A percentile compares a stretch with the other conserved stretches of the same genome.
phyloP scores from a whole-genome alignment of 2,329 filamentous ascomycete species.

The Fusarium sp. region DNA sequence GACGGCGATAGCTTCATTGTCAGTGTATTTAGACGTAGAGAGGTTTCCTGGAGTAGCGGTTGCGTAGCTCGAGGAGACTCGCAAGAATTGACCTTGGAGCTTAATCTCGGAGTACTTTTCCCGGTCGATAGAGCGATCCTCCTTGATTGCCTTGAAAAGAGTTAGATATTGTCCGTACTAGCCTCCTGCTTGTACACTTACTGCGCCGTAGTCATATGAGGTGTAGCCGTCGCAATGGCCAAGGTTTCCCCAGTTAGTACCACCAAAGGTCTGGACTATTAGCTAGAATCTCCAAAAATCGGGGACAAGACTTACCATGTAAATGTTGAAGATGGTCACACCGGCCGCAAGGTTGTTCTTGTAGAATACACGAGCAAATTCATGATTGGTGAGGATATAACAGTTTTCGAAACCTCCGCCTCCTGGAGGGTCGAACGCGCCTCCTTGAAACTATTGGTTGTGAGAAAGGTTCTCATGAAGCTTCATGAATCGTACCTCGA shows the following conservation, averaged over 20 bases:
- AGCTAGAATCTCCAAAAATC: neutral
- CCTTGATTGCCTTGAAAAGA: constrained; percentile 61
- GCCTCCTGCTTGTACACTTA: constrained; percentile 25
- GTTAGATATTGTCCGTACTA: neutral
- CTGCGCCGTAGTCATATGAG: constrained; percentile 64
- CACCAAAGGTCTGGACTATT: constrained; percentile 68
- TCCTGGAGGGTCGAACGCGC: constrained; percentile 80
- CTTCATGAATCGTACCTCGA: constrained; percentile 41
- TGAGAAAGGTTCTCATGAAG: neutral
- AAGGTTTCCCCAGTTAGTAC: constrained; percentile 86
- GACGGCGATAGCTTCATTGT: constrained; percentile 63
- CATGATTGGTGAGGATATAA: constrained; percentile 71
- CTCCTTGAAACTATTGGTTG: constrained; percentile 69
- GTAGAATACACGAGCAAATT: constrained; percentile 82
- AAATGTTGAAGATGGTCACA: constrained; percentile 75
- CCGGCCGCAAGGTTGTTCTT: constrained; percentile 78
- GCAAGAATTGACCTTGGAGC: constrained; percentile 78
- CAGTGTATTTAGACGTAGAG: constrained; percentile 62
- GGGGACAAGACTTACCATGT: constrained; percentile 66
- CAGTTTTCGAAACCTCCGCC: constrained; percentile 77
- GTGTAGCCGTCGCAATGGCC: constrained; percentile 75
- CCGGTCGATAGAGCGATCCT: constrained; percentile 73
- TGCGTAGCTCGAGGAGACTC: constrained; percentile 76
- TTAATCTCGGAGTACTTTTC: constrained; percentile 87
- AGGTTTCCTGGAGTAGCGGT: constrained; percentile 64